Percentiles rank a stretch among this genome's conserved stretches.
Evolutionary conservation across 2,329 filamentous ascomycete species (phyloP).

Genomic region (Penicillium italicum): DNA sequence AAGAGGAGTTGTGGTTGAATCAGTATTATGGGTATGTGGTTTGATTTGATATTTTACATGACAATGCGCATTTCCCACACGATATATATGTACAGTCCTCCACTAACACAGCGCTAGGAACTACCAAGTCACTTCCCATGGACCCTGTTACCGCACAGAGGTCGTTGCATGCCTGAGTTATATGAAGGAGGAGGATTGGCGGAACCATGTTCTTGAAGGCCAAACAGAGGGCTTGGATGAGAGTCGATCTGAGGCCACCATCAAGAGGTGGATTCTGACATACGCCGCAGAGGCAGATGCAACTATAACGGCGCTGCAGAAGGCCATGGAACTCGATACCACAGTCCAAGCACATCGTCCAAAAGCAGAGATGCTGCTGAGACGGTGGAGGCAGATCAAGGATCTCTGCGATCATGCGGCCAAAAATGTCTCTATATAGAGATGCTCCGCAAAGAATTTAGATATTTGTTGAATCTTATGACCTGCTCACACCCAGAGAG

Average conservation of each 20-base stretch:
- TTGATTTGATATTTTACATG: constrained; percentile 5
- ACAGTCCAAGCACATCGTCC: constrained; percentile 17
- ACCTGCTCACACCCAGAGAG: neutral
- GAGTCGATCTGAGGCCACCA: constrained; percentile 30
- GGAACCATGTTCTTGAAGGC: constrained; percentile 38
- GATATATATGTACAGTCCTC: constrained; percentile 2
- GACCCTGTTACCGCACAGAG: constrained; percentile 44
- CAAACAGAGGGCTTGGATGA: constrained; percentile 31
- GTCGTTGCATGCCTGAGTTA: constrained; percentile 41
- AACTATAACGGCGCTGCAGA: constrained; percentile 25
- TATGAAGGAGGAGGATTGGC: constrained; percentile 40
- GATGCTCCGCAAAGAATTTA: neutral
- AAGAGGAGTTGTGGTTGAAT: constrained; percentile 34
- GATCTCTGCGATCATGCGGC: constrained; percentile 31
- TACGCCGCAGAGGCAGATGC: constrained; percentile 37
- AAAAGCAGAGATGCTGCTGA: constrained; percentile 30
- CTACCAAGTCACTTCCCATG: constrained; percentile 39
- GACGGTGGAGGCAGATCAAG: constrained; percentile 41
- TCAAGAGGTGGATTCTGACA: constrained; percentile 35
- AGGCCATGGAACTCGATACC: constrained; percentile 14
- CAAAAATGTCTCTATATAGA: constrained; percentile 19
- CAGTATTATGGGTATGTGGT: constrained; percentile 40
- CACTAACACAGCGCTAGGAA: constrained; percentile 30
- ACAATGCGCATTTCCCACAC: neutral
- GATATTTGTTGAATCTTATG: neutral